These are phyloP conservation scores for Ciborinia camelliae DNA, from an alignment of 2,329 filamentous ascomycete species.

Conservation along the genomic window DNA sequence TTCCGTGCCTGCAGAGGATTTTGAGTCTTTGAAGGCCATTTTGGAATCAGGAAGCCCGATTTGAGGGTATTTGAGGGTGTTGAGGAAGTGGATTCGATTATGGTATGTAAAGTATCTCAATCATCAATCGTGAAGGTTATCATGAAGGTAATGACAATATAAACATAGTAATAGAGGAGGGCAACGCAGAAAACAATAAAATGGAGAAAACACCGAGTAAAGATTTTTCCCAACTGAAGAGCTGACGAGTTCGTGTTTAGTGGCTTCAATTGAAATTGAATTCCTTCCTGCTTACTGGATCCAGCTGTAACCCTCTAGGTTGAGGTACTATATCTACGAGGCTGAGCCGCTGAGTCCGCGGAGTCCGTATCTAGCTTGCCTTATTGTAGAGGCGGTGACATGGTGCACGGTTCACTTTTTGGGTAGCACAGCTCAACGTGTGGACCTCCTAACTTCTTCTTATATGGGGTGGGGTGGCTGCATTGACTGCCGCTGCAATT, in stretches of 20 bases:
- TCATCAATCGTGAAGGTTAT: constrained; percentile 12
- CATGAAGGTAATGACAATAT: constrained; percentile 5
- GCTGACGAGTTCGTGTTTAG: constrained; percentile 14
- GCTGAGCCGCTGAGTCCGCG: constrained; percentile 18
- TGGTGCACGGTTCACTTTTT: background rate
- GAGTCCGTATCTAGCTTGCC: no score
- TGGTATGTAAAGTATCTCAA: background rate
- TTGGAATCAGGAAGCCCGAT: constrained; percentile 26
- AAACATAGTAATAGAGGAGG: constrained; percentile 1
- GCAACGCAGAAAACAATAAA: background rate
- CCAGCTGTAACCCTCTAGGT: no score
- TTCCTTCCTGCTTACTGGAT: constrained; percentile 5
- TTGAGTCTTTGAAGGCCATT: constrained; percentile 31
- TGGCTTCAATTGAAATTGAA: constrained; percentile 1
- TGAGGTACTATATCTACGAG: no score
- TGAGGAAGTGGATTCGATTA: background rate
- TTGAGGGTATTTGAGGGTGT: background rate
- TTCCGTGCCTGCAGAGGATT: constrained; percentile 23
- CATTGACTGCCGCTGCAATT: no score
- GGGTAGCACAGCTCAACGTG: constrained; percentile 14
- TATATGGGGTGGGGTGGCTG: no score
- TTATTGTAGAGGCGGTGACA: constrained; percentile 12
- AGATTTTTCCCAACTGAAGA: background rate
- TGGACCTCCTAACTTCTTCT: background rate
- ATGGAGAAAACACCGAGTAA: background rate